These are phyloP conservation scores for Penicillium coprophilum DNA, from an alignment of 495 filamentous ascomycete species.

Conservation along the genomic window DNA sequence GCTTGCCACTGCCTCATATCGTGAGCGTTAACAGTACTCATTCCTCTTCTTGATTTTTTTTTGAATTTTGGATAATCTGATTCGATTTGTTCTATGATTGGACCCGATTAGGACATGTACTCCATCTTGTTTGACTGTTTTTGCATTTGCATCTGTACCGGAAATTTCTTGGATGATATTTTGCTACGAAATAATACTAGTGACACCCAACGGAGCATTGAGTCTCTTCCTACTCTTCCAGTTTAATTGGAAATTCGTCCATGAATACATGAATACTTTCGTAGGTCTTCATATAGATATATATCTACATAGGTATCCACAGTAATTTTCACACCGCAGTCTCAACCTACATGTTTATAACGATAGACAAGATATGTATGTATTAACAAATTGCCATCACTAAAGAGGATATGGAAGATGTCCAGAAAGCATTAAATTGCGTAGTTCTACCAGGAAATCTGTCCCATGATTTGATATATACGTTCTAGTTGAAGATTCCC, in stretches of 20 bases:
- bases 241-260: not conserved
- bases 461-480: not conserved
- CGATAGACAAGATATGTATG: not conserved
- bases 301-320: not conserved
- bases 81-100: not conserved
- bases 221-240: not conserved
- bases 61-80: not conserved
- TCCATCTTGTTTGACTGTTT: constrained; percentile 3
- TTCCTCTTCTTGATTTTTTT: not conserved
- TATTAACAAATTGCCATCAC: not conserved
- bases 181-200: constrained; percentile 5
- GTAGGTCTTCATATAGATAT: not conserved
- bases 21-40: not conserved
- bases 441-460: not conserved
- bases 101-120: not conserved
- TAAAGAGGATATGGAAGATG: not conserved
- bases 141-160: constrained; percentile 18
- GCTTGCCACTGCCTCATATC: constrained; percentile 4
- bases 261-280: too few relatives aligned
- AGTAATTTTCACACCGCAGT: not conserved
- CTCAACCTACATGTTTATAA: not conserved
- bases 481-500: not conserved
- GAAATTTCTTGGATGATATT: not conserved
- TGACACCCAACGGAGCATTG: not conserved
- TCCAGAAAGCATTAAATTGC: not conserved